Conservation (phyloP, 2,329 filamentous ascomycete genomes). For the Coniochaeta sp. region DNA sequence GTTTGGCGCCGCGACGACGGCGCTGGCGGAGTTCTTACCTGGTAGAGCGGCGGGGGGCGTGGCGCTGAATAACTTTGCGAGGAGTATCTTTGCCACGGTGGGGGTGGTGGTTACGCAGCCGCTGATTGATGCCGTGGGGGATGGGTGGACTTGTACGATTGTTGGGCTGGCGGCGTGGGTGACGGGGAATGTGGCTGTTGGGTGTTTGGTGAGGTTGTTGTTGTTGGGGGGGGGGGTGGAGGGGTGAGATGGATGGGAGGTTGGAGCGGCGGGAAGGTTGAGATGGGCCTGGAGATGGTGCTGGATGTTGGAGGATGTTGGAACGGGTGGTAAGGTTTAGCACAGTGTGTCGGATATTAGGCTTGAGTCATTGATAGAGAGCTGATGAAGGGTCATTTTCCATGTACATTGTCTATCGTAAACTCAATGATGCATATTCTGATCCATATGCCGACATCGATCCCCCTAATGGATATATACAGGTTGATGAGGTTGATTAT, state of each 20-base stretch:
- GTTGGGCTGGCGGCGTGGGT: conserved; percentile 46
- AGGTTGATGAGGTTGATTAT: too few relatives aligned
- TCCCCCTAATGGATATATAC: too few relatives aligned
- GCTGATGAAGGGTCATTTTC: too few relatives aligned
- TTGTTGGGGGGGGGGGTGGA: conserved; percentile 59
- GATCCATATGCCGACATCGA: too few relatives aligned
- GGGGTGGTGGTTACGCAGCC: conserved; percentile 65
- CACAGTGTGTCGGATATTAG: too few relatives aligned
- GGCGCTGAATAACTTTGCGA: conserved; percentile 73
- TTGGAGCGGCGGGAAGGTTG: conserved; percentile 20
- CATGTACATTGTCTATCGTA: too few relatives aligned
- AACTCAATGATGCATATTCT: too few relatives aligned
- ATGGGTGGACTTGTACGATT: conserved; percentile 69
- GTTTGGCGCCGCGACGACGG: conserved; percentile 67
- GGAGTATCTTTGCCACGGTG: conserved; percentile 71
- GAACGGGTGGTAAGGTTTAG: too few relatives aligned
- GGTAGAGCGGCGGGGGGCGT: conserved; percentile 63
- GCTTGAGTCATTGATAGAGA: too few relatives aligned
- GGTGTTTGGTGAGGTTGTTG: conserved; percentile 50
- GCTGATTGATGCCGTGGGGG: conserved; percentile 62
- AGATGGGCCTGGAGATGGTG: too few relatives aligned
- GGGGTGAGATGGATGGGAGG: conserved; percentile 51
- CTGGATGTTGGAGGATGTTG: too few relatives aligned
- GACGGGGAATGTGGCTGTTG: conserved; percentile 51
- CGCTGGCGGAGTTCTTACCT: conserved; percentile 81